These are phyloP conservation scores for Ophiostoma perfectum DNA, from an alignment of 2,329 filamentous ascomycete genomes.

Conservation along the genomic window DNA sequence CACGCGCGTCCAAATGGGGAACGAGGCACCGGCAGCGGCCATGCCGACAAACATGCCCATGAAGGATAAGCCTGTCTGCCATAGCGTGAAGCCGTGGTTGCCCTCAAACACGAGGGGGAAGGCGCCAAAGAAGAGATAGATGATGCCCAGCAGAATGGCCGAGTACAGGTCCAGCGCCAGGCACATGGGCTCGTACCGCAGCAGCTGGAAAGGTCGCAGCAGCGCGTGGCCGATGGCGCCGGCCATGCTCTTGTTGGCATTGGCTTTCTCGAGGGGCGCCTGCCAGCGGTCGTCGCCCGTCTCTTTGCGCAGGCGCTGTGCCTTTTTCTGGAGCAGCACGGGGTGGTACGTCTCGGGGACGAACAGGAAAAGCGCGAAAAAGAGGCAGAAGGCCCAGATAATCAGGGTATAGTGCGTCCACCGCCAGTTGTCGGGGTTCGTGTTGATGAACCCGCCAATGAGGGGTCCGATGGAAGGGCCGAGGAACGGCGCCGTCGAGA, in stretches of 20 bases:
- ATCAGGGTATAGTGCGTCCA: constrained; percentile 82
- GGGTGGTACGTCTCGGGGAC: constrained; percentile 86
- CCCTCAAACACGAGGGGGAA: constrained; percentile 73
- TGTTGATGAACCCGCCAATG: constrained; percentile 75
- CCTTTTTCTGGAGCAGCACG: constrained; percentile 69
- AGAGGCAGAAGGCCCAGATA: constrained; percentile 68
- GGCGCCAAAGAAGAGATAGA: constrained; percentile 88
- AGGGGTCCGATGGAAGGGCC: constrained; percentile 56
- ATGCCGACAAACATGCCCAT: constrained; percentile 66
- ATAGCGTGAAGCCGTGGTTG: constrained; percentile 70
- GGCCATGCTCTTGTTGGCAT: constrained; percentile 54
- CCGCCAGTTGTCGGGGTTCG: constrained; percentile 62
- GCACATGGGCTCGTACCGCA: constrained; percentile 80
- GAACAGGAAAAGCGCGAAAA: constrained; percentile 59
- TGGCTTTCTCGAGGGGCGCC: constrained; percentile 65
- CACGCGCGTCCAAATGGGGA: constrained; percentile 61
- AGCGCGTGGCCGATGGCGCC: constrained; percentile 55
- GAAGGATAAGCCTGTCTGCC: constrained; percentile 76
- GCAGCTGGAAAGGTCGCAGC: constrained; percentile 69
- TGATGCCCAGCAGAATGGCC: constrained; percentile 76
- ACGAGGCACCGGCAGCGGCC: constrained; percentile 55
- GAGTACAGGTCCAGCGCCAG: constrained; percentile 75
- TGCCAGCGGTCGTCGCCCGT: constrained; percentile 73
- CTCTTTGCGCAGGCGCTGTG: constrained; percentile 60
- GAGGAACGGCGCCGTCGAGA: constrained; percentile 59